A percentile compares a stretch with the other conserved stretches of the same genome.
These are phyloP conservation scores for Globisporangium solare DNA, from an alignment of 352 stramenopile genomes.

Conservation along the genomic window DNA sequence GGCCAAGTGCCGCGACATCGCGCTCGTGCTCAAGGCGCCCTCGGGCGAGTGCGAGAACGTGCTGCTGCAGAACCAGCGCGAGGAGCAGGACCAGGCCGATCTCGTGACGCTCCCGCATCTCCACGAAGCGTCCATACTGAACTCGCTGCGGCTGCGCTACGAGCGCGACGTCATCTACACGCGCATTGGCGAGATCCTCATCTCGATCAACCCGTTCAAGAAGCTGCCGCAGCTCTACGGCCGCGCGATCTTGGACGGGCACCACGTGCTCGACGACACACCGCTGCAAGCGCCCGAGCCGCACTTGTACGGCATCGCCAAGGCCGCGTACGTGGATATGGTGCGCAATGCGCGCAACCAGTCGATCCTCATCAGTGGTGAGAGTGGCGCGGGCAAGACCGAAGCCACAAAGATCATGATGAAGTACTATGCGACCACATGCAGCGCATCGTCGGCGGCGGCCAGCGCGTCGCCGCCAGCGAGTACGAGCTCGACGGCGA, in stretches of 20 bases:
- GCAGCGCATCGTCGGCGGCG: conserved; percentile 25
- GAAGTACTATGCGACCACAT: conserved; percentile 82
- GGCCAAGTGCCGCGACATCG: conserved; percentile 24
- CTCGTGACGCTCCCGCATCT: conserved; percentile 80
- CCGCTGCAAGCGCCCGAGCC: conserved; percentile 18
- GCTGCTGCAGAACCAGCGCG: conserved; percentile 57
- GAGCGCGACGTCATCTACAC: conserved; percentile 84
- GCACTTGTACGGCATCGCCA: conserved; percentile 77
- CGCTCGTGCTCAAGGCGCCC: conserved; percentile 22
- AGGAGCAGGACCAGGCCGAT: conserved; percentile 67
- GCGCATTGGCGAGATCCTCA: conserved; percentile 79
- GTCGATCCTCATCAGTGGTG: conserved; percentile 83
- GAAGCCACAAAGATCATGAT: conserved; percentile 91
- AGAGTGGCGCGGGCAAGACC: conserved; percentile 84
- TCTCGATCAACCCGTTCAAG: conserved; percentile 88
- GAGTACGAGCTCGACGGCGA: neutral
- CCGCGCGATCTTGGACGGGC: conserved; percentile 37
- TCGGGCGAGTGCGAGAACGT: conserved; percentile 63
- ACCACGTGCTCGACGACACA: conserved; percentile 28
- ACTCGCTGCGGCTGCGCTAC: conserved; percentile 73
- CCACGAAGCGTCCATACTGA: conserved; percentile 81
- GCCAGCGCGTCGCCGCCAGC: conserved; percentile 5
- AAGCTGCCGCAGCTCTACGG: conserved; percentile 64
- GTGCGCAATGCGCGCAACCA: conserved; percentile 63
- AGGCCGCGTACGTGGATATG: conserved; percentile 68